phyloP scores from a whole-genome alignment of 331 rosid genomes.

The Quercus tomentella region DNA sequence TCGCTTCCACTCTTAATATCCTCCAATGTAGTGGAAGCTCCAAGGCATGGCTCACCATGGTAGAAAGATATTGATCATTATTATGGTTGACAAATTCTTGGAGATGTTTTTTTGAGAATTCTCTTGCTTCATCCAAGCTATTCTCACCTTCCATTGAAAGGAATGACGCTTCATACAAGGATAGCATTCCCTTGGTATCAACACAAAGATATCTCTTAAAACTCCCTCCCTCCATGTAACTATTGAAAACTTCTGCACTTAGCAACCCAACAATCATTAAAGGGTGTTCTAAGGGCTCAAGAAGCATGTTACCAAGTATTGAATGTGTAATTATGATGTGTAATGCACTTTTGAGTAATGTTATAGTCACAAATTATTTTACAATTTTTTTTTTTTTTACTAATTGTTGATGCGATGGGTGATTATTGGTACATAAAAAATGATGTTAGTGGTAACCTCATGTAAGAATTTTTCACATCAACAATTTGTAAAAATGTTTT shows the following conservation, averaged over 20 bases:
- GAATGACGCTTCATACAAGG: slow-evolving; percentile 30
- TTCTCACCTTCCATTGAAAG: slow-evolving; percentile 13
- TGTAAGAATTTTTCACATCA: too few species aligned
- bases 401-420: too few species aligned
- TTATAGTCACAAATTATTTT: too few species aligned
- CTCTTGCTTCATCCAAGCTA: slow-evolving; percentile 27
- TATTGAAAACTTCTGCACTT: slow-evolving; percentile 12
- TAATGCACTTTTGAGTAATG: too few species aligned
- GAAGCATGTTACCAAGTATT: too few species aligned
- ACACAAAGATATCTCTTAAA: background rate
- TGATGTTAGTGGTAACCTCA: background rate
- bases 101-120: slow-evolving; percentile 6
- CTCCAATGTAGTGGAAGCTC: slow-evolving; percentile 29
- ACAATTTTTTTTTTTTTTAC: too few species aligned
- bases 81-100: background rate
- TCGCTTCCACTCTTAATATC: background rate
- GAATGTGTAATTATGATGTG: too few species aligned
- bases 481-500: too few species aligned
- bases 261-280: background rate
- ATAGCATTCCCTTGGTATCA: slow-evolving; percentile 6
- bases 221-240: slow-evolving; percentile 1
- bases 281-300: too few species aligned
- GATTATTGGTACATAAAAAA: too few species aligned
- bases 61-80: background rate
- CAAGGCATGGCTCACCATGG: slow-evolving; percentile 18